Evolutionary conservation across 208 protist species (phyloP), one percentile per base, ranked within the genome.

Genomic region (Leishmania mexicana): DNA sequence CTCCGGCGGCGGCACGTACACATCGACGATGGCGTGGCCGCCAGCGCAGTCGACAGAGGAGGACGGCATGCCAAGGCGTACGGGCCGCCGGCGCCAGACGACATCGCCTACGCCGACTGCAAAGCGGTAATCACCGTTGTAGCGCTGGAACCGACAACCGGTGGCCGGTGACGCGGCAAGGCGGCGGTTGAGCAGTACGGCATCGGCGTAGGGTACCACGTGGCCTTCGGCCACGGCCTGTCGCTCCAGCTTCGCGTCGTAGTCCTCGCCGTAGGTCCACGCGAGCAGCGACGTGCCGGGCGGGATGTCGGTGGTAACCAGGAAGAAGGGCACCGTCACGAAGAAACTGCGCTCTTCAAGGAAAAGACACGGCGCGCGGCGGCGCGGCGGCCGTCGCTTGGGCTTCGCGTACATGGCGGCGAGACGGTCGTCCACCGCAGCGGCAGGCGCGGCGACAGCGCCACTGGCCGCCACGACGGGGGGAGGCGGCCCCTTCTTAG

Each of bases 261-360:
- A 97, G 68, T 94, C 92, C 68, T 96, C 94, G 35, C 94, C 94
- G 85, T 97, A 97, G n/a, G 92, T 93, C 92, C 92, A 96, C 51
- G 94, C 91, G 8, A 97, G 84, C n/a, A 97, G 85, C 67, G 89
- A 71, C 13, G 87, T 77, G 7, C 94, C 94, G 1, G 87, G 86
- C 35, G 89, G 84, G 28, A 96, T 91, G 75, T 97, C 94, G 4
- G 92, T 88, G 38, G 92, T 95, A 7, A 88, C 83, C 42, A 97
- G 86, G 74, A 97, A 97, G 51, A 97, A 96, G 35, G 94, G 94
- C 15, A 97, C 84, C 1, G 89, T 95, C 24, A 95, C 88, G 73
- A 94, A 92, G 67, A 89, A 86, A 75, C 89, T 92, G 51, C 92
- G 81, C 53, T 93, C 89, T 42, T 95, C 92, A 0, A 90, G 68